These are phyloP conservation scores for Dipteronia dyeriana DNA, from an alignment of 345 rosid species.

Conservation along the genomic window DNA sequence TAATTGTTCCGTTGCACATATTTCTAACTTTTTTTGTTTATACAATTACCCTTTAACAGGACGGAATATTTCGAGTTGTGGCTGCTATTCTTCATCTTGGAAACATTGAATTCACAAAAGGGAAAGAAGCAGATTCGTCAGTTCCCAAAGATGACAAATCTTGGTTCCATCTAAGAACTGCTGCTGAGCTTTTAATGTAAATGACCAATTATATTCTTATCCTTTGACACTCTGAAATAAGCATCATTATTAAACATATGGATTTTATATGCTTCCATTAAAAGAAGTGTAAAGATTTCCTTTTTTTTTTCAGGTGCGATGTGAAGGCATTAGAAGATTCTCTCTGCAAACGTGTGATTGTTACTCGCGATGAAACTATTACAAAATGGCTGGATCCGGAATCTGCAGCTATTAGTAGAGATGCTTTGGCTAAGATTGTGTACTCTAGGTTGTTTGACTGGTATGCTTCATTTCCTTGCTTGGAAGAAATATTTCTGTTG, in stretches of 20 bases:
- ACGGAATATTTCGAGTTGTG: conserved; percentile 86
- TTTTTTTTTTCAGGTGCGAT: conserved; percentile 73
- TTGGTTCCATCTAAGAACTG: conserved; percentile 79
- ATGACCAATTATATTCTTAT: conserved; percentile 18
- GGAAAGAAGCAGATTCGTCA: conserved; percentile 90
- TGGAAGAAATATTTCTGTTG: background rate
- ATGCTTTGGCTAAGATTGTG: conserved; percentile 93
- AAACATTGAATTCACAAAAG: conserved; percentile 88
- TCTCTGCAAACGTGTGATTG: conserved; percentile 95
- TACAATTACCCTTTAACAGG: conserved; percentile 42
- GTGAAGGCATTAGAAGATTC: conserved; percentile 89
- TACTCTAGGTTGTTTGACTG: conserved; percentile 96
- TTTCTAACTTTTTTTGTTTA: conserved; percentile 21
- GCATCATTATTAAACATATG: conserved; percentile 10
- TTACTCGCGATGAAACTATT: conserved; percentile 97
- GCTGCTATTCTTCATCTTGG: conserved; percentile 97
- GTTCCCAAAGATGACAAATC: conserved; percentile 90
- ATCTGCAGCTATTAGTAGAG: conserved; percentile 83
- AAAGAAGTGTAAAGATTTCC: conserved; percentile 22
- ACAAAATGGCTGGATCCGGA: conserved; percentile 95
- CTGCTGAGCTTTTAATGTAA: conserved; percentile 90
- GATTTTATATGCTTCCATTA: background rate
- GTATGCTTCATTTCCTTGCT: conserved; percentile 47
- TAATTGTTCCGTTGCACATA: conserved; percentile 14
- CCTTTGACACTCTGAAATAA: conserved; percentile 10